A percentile compares a stretch with the other conserved stretches of the same genome.
phyloP scores from a whole-genome alignment of 257 asterid species.

The Solanum microdontum region DNA sequence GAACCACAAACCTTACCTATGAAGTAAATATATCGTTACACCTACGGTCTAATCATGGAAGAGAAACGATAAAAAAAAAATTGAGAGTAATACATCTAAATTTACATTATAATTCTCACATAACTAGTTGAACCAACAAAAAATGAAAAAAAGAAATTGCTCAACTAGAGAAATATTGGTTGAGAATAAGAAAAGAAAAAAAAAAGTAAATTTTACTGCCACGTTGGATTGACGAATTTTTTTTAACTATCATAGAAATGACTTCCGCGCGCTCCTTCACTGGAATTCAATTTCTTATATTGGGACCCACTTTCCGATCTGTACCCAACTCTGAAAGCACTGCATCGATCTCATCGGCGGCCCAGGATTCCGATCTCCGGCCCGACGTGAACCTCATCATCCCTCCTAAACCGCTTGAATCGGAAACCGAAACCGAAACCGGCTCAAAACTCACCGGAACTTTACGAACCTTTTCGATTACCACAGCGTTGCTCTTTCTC shows the following conservation, averaged over 20 bases:
- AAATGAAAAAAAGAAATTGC: background rate
- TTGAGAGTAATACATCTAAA: background rate
- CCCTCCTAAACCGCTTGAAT: slow-evolving; percentile 61
- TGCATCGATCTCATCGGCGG: slow-evolving; percentile 36
- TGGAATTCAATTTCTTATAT: slow-evolving; percentile 8
- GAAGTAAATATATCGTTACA: no score
- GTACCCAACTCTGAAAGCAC: slow-evolving; percentile 7
- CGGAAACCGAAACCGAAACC: slow-evolving; percentile 16
- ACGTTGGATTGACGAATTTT: background rate
- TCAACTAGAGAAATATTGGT: background rate
- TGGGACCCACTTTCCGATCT: slow-evolving; percentile 19
- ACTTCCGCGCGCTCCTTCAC: slow-evolving; percentile 1
- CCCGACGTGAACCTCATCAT: slow-evolving; percentile 60
- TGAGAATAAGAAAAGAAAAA: background rate
- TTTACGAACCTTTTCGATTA: slow-evolving; percentile 9
- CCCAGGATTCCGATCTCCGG: slow-evolving; percentile 50
- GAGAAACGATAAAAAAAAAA: no score
- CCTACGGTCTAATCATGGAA: accelerated
- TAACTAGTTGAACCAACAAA: background rate
- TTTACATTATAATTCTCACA: background rate
- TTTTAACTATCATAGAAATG: background rate
- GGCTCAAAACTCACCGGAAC: slow-evolving; percentile 19
- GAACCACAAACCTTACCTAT: background rate
- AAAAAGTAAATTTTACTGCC: background rate
- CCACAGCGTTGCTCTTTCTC: slow-evolving; percentile 22